Evolutionary conservation across 805 yeast genomes (phyloP).

Genomic region (Wickerhamomyces xylosicus): DNA sequence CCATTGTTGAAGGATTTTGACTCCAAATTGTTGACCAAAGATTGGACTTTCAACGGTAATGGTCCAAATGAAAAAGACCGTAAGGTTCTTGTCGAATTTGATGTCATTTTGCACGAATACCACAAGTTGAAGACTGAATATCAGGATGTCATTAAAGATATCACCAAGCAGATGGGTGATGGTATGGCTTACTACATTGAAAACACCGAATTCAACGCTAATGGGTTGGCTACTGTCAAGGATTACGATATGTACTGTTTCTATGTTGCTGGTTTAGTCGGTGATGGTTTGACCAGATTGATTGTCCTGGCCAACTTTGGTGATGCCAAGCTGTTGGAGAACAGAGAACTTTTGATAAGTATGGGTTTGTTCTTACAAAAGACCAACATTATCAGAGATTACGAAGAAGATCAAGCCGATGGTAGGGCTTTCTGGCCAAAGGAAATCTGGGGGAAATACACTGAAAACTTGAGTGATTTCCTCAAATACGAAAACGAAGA

Average conservation of each 20-base stretch:
- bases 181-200: slow-evolving; percentile 94
- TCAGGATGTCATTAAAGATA: slow-evolving; percentile 68
- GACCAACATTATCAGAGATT: slow-evolving; percentile 93
- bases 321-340: slow-evolving; percentile 38
- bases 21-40: slow-evolving; percentile 46
- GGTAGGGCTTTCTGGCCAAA: slow-evolving; percentile 95
- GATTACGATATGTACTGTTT: slow-evolving; percentile 92
- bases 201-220: slow-evolving; percentile 65
- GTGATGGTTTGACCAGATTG: slow-evolving; percentile 86
- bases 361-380: slow-evolving; percentile 96
- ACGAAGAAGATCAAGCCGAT: slow-evolving; percentile 81
- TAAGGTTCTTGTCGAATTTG: slow-evolving; percentile 71
- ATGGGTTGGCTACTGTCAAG: slow-evolving; percentile 66
- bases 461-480: slow-evolving; percentile 54
- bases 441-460: slow-evolving; percentile 83
- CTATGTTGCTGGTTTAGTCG: slow-evolving; percentile 96
- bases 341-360: slow-evolving; percentile 55
- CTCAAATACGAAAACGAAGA: slow-evolving; percentile 32
- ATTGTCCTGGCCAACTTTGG: slow-evolving; percentile 70
- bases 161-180: slow-evolving; percentile 82
- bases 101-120: slow-evolving; percentile 56
- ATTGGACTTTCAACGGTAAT: slow-evolving; percentile 76
- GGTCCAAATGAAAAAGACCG: slow-evolving; percentile 76
- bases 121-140: slow-evolving; percentile 65
- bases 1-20: slow-evolving; percentile 65